Conservation (phyloP, 345 rosid genomes). For the Populus euphratica region DNA sequence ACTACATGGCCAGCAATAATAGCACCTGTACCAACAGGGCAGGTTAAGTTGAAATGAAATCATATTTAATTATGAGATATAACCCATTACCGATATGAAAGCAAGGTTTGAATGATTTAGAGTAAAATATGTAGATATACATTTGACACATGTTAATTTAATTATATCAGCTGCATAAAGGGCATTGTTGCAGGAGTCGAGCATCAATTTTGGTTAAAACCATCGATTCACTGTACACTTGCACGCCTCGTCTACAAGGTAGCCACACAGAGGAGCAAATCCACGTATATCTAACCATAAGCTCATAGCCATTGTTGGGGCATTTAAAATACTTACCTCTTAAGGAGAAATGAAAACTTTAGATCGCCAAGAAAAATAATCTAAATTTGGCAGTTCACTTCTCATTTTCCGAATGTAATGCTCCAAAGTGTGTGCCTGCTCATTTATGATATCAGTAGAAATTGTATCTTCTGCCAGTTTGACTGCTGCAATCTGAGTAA, state of each 20-base stretch:
- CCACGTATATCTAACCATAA: not conserved
- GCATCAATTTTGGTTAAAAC: not conserved
- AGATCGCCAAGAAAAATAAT: slow-evolving; percentile 66
- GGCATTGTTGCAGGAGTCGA: not conserved
- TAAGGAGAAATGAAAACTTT: slow-evolving; percentile 60
- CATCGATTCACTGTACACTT: not conserved
- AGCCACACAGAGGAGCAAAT: not conserved
- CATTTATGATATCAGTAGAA: slow-evolving; percentile 51
- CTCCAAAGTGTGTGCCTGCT: slow-evolving; percentile 54
- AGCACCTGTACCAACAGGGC: not conserved
- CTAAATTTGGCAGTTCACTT: slow-evolving; percentile 39
- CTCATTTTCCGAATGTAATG: slow-evolving; percentile 40
- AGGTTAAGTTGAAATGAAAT: not conserved
- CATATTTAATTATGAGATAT: not conserved
- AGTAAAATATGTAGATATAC: no score
- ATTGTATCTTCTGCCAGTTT: slow-evolving; percentile 75
- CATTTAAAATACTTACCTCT: slow-evolving; percentile 15
- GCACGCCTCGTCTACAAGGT: not conserved
- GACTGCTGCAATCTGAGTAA: slow-evolving; percentile 72
- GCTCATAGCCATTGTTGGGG: not conserved
- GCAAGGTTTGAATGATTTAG: no score
- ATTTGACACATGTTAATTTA: not conserved
- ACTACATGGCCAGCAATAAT: not conserved
- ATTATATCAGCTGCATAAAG: not conserved
- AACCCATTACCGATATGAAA: no score